A percentile compares a stretch with the other conserved stretches of the same genome.
These are phyloP conservation scores for Cryphonectria japonica DNA, from an alignment of 2,329 filamentous ascomycete genomes.

Conservation along the genomic window DNA sequence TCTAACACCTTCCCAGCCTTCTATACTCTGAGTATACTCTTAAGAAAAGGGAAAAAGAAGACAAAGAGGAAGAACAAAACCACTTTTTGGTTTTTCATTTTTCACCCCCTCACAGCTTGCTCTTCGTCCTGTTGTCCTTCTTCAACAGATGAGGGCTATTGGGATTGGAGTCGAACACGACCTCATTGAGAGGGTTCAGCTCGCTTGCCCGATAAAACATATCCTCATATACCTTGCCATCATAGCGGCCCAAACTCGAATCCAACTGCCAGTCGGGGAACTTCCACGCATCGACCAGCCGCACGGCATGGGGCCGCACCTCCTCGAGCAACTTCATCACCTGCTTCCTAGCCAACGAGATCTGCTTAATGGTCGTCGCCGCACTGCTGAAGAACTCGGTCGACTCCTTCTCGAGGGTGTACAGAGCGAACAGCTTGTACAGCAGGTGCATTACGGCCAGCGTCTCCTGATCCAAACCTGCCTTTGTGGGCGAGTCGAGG, in stretches of 20 bases:
- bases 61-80: neutral
- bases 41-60: neutral
- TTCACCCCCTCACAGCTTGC: conserved; percentile 48
- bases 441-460: conserved; percentile 67
- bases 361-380: conserved; percentile 73
- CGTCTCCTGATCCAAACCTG: conserved; percentile 61
- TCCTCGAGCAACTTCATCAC: conserved; percentile 73
- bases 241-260: conserved; percentile 68
- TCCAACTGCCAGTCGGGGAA: conserved; percentile 81
- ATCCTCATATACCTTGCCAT: conserved; percentile 79
- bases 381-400: conserved; percentile 73
- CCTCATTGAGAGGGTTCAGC: conserved; percentile 72
- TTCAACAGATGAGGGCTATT: conserved; percentile 64
- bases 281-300: conserved; percentile 74
- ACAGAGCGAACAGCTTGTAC: conserved; percentile 79
- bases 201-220: conserved; percentile 74
- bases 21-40: neutral
- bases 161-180: conserved; percentile 75
- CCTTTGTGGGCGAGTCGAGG: conserved; percentile 49
- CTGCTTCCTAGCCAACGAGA: conserved; percentile 67
- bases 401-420: conserved; percentile 65
- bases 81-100: neutral
- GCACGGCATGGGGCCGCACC: conserved; percentile 72
- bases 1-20: conserved; percentile 8
- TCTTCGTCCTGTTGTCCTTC: conserved; percentile 56